Base-by-base conservation (phyloP, 1,139 yeast species). In the Debaryomyces coudertii region DNA sequence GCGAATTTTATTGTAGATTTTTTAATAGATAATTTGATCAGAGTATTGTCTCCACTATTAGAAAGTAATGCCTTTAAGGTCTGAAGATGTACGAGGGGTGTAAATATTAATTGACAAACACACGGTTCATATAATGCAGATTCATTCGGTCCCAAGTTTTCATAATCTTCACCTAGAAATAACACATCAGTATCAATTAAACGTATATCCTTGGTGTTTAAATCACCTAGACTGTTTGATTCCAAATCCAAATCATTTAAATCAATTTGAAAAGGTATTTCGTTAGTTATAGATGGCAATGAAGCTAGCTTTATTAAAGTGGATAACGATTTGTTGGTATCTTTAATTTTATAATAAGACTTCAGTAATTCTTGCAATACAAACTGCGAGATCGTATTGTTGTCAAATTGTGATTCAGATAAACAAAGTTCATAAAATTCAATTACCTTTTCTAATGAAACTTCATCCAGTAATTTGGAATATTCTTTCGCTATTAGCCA, bases 401-500 rank as follows among this genome's bases (percentile, higher is more conserved):
- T 28, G n/a, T 28, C 27, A 38, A 28, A 16, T 12, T 38, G 41
- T 3, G 34, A 29, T 27, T 28, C 41, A 7, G 41, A 22, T 30
- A 30, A 23, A 22, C 30, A 37, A 20, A 42, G 36, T 37, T 69
- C 66, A 48, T 65, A 80, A 45, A 63, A 66, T 34, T 67, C 67
- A 2, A 69, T 59, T 0, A 87, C 80, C 50, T 66, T 65, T 2
- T 68, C 38, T n/a, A 44, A 9, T 16, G 49, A 42, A 4, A 30
- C 71, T 46, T 52, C 69, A 36, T 74, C 68, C 2, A 54, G 49
- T 12, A 50, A 43, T 0, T 51, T 48, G 38, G 58, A 69, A 52
- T 72, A 68, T 44, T 73, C 76, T 45, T 80, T 80, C 1, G 78
- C 89, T 7, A 82, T 57, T 47, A 75, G 69, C 63, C 72, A 80